Evolutionary conservation across 192 early-diverging fungal species (phyloP), one percentile per base, ranked within the genome.

Genomic region (Chytriomyces confervae): DNA sequence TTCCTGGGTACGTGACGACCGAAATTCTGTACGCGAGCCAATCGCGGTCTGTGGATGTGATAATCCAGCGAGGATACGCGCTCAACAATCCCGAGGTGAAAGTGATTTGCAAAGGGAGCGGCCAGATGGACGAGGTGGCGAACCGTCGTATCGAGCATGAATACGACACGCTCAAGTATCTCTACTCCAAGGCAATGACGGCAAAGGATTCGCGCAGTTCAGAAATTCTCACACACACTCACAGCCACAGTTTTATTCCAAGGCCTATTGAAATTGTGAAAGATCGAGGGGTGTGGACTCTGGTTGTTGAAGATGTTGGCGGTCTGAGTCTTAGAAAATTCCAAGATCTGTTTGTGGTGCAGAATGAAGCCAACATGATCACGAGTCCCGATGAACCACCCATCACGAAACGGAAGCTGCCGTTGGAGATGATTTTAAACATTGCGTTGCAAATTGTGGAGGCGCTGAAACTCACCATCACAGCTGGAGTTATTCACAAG

Each of bases 401-500:
- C 44, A 16, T 43, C 68, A 11, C 61, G 18, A 48, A 43, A 10
- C 71, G 76, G 3, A 79, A 72, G 24, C 24, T 85, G n/a, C 53
- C 62, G 8, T 62, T 85, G 5, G 84, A 86, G 51, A 81, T 71
- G 3, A 70, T 81, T 16, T 43, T 86, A 29, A 13, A 27, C 69
- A 81, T 86, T 57, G 80, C 79, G 8, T n/a, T 72, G 9, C 85
- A 86, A 78, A 76, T 86, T 5, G 79, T 80, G 11, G 85, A 84
- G 49, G 81, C 81, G 5, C 67, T 86, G 1, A 75, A 86, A 20
- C 51, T 84, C 50, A 78, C 83, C 7, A 85, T 86, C 63, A 71
- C 77, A 3, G 83, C 83, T 20, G 73, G 83, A 11, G 74, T 84
- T 45, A 75, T 86, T 20, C 86, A 88, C 68, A 84, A 84, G 61